Percentiles rank a stretch among this genome's conserved stretches.
phyloP scores from a whole-genome alignment of 2,329 filamentous ascomycete species.

The Penicillium sp. region DNA sequence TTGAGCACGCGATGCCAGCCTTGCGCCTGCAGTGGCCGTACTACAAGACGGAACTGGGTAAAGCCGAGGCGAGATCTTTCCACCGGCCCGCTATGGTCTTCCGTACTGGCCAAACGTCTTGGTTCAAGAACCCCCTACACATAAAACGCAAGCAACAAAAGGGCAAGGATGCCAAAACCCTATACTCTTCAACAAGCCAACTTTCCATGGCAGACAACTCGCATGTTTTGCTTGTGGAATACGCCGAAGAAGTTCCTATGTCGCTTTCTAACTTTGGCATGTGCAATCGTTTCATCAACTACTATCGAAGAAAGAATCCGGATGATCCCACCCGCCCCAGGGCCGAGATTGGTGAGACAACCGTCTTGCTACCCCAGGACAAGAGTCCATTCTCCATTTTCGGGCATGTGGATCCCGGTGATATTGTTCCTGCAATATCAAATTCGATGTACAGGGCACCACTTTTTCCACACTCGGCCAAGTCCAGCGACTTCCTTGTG shows the following conservation, averaged over 20 bases:
- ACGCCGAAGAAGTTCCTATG: constrained; percentile 88
- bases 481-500: constrained; percentile 80
- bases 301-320: constrained; percentile 81
- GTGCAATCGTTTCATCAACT: constrained; percentile 94
- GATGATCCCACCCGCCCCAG: constrained; percentile 77
- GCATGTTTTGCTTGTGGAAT: constrained; percentile 83
- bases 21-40: constrained; percentile 92
- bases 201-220: constrained; percentile 88
- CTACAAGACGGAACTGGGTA: constrained; percentile 80
- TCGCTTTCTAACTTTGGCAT: constrained; percentile 96
- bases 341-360: constrained; percentile 81
- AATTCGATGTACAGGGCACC: constrained; percentile 95
- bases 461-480: constrained; percentile 80
- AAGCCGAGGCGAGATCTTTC: constrained; percentile 73
- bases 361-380: constrained; percentile 86
- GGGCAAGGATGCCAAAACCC: constrained; percentile 72
- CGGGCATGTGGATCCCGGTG: constrained; percentile 85
- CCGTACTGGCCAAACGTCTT: constrained; percentile 66
- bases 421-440: constrained; percentile 85
- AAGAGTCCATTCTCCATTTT: constrained; percentile 95
- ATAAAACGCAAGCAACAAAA: constrained; percentile 81
- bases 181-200: constrained; percentile 78
- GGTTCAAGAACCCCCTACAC: constrained; percentile 69
- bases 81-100: constrained; percentile 79
- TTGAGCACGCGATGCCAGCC: constrained; percentile 92